Base-by-base conservation (phyloP, 2,329 filamentous ascomycete species). In the Sporothrix brunneoviolacea region DNA sequence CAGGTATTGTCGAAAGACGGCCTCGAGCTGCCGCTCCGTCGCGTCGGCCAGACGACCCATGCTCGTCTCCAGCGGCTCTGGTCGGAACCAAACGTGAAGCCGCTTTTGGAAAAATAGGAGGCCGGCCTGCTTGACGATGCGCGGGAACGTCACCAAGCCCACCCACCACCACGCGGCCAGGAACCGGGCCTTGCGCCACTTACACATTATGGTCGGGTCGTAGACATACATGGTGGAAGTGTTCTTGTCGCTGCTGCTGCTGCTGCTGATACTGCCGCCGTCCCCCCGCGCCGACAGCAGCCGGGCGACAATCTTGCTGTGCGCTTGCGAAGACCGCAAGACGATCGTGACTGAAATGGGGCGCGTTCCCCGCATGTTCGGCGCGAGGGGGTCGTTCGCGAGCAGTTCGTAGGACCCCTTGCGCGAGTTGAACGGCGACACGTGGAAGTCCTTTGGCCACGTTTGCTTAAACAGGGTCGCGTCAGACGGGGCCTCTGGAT, bases 371-470 rank as follows among this genome's bases (percentile, higher is more conserved):
- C 68, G 59, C 62, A 71, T 66, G 6, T 55, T 54, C 2, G 66
- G 63, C 4, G 58, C 62, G 10, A 80, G 64, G 3, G 74, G 71
- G 56, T 83, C 76, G 52, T 63, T 64, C 1, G 75, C 70, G 10
- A 66, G 58, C 13, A 82, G 59, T 2, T 72, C 76, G 59, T 81
- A 83, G 0, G 66, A 66, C 3, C 78, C 78, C 47, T 76, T 74
- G 27, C 75, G 71, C 6, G 76, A 79, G 61, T 86, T 90, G 71
- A 90, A 90, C 0, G 83, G 83, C 1, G 84, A 89, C 16, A 88
- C 83, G 60, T 88, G 85, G 56, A 90, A 87, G 56, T 87, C 84
- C 58, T 91, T 90, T 6, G 68, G 64, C 79, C 81, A 86, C 0
- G 68, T 67, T 18, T 75, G 70, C 15, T 66, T 73, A 60, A 83